Evolutionary conservation across 176 grass and related monocot species (phyloP), one percentile per base, ranked within the genome.

Genomic region (Echinochloa phyllopogon): DNA sequence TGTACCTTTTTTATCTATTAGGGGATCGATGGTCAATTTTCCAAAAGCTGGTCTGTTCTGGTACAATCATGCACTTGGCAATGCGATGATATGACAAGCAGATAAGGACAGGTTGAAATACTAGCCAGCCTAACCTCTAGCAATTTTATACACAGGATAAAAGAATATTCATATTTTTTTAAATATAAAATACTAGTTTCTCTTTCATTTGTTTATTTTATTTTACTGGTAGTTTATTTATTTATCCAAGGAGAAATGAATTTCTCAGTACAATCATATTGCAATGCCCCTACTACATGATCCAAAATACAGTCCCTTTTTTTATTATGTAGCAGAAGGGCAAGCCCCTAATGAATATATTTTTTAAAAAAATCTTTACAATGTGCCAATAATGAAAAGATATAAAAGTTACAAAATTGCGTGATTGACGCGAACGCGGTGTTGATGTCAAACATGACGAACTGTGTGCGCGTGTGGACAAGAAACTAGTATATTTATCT

Each of bases 391-490:
- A 33, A 33, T 33, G 29, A 33, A 33, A 33, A 33, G 2, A 33
- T 33, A 33, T 33, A 33, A 33, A 33, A 33, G 2, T 33, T 33
- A 33, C 29, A 33, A 33, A 33, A 2, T n/a, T n/a, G 29, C 29
- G 29, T n/a, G n/a, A n/a, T n/a, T n/a, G n/a, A n/a, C n/a, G n/a
- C n/a, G 29, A 33, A 81, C 78, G 13, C 62, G 18, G 63, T 25
- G 21, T 7, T 81, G 78, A 53, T 53, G 47, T 39, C 78, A 78
- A 78, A 78, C 75, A 29, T 78, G 40, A 78, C 14, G 39, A 59
- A 5, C 5, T 44, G 6, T 43, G 49, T 27, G 69, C 44, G n/a
- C 75, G 62, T 77, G n/a, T 43, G 23, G n/a, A 78, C n/a, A 77
- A 29, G 6, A 60, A 44, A 61, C 12, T 16, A 42, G 7, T 16